Percentiles rank a stretch among this genome's conserved stretches.
Evolutionary conservation across 1,284 basidiomycete species (phyloP).

Genomic region (Phellopilus nigrolimitatus): DNA sequence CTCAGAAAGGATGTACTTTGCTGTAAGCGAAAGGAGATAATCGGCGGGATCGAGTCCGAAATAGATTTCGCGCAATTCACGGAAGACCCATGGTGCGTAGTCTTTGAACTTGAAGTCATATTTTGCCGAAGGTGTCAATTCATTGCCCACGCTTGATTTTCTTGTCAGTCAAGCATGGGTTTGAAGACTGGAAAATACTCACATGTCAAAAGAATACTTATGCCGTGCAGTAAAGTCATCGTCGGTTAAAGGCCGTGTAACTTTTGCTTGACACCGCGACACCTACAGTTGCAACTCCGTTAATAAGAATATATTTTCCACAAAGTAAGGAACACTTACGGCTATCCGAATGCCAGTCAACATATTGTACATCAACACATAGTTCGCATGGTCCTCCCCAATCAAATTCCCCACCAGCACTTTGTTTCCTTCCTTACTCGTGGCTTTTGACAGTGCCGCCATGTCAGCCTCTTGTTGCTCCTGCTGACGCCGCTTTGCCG

Average conservation of each 20-base stretch:
- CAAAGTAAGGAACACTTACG: slow-evolving; percentile 45
- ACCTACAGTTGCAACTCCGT: slow-evolving; percentile 50
- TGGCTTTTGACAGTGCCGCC: slow-evolving; percentile 39
- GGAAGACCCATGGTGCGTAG: slow-evolving; percentile 97
- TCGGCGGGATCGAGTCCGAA: slow-evolving; percentile 97
- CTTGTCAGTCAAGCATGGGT: slow-evolving; percentile 15
- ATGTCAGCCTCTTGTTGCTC: slow-evolving; percentile 45
- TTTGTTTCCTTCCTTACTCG: slow-evolving; percentile 41
- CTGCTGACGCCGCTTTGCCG: slow-evolving; percentile 60
- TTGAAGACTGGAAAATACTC: slow-evolving; percentile 29
- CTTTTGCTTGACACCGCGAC: slow-evolving; percentile 94
- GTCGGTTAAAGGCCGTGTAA: slow-evolving; percentile 76
- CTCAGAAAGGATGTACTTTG: slow-evolving; percentile 97
- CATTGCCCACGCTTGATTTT: slow-evolving; percentile 78
- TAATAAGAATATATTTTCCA: slow-evolving; percentile 24
- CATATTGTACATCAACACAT: slow-evolving; percentile 99
- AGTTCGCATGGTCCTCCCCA: slow-evolving; percentile 96
- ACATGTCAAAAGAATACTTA: slow-evolving; percentile 98
- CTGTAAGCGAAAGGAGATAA: slow-evolving; percentile 93
- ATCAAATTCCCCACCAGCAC: slow-evolving; percentile 93
- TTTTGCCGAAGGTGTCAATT: slow-evolving; percentile 92
- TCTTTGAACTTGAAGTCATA: slow-evolving; percentile 99
- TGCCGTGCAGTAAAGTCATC: slow-evolving; percentile 89
- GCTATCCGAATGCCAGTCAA: slow-evolving; percentile 96
- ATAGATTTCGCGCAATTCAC: slow-evolving; percentile 88